Evolutionary conservation across 2,329 filamentous ascomycete species (phyloP), one percentile per base, ranked within the genome.

Genomic region (Pseudocercospora fijiensis): DNA sequence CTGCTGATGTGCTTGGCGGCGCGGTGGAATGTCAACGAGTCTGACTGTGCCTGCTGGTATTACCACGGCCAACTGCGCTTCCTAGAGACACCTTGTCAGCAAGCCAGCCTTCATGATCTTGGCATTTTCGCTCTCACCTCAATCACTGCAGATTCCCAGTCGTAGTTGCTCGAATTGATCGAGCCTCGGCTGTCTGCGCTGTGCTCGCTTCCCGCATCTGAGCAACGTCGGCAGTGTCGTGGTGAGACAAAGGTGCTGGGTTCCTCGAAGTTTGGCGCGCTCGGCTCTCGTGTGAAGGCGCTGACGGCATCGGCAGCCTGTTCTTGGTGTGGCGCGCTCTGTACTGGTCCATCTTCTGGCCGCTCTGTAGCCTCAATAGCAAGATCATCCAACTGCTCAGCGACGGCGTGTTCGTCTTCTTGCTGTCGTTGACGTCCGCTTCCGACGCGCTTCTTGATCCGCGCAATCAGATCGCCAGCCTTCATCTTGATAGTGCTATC

Each of bases 81-180:
- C 24, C 53, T 56, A 10, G 18, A 41, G 8, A 18, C 18, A 33
- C n/a, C n/a, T n/a, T n/a, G 53, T 56, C 53, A 56, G 53, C 18
- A 56, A 33, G 18, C 53, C 11, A 56, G 30, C 16, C 41, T 4
- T 16, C 53, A 30, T 18, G 1, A 27, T 18, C 3, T 30, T 18
- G 22, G 2, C 28, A 13, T n/a, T 41, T 56, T 3, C 18, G 18
- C 8, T 22, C 28, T 26, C 26, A 56, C 53, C 53, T 56, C 28
- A n/a, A 56, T 56, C 16, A 56, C 53, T 4, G 53, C 53, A 56
- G 53, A 56, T 16, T 56, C 53, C 27, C 53, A 20, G 22, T 56
- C 28, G 53, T 56, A 56, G 16, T 56, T 56, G 28, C 53, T 56
- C 27, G 53, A 56, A 37, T 22, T 56, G 53, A 56, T 41, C 4